These are phyloP conservation scores for Miscanthus lutarioriparius DNA, from an alignment of 176 grass and related monocot genomes.

Conservation along the genomic window DNA sequence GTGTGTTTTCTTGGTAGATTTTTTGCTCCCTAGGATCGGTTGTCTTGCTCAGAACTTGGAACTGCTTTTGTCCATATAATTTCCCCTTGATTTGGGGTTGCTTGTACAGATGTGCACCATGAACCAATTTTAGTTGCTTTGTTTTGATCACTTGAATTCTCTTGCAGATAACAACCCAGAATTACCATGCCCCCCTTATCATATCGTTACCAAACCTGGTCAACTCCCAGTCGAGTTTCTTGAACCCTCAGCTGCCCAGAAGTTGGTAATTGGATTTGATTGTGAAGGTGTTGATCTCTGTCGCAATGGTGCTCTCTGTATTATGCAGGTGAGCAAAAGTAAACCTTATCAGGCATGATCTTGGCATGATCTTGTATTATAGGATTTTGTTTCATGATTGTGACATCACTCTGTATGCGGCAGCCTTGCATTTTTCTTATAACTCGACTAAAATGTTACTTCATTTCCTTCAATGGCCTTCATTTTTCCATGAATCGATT, in stretches of 20 bases:
- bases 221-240: slow-evolving; percentile 89
- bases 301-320: slow-evolving; percentile 79
- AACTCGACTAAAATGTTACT: not conserved
- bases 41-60: not conserved
- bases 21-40: not conserved
- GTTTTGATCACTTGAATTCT: slow-evolving; percentile 22
- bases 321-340: slow-evolving; percentile 87
- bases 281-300: slow-evolving; percentile 98
- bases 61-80: not conserved
- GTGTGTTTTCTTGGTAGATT: not conserved
- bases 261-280: slow-evolving; percentile 79
- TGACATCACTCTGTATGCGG: not conserved
- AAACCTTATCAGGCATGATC: not conserved
- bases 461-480: not conserved
- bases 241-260: slow-evolving; percentile 61
- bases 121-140: not conserved
- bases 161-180: slow-evolving; percentile 48
- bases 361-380: not conserved
- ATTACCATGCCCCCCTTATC: slow-evolving; percentile 47
- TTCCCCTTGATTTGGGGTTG: not conserved
- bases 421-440: not conserved
- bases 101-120: not conserved
- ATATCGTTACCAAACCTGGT: slow-evolving; percentile 65
- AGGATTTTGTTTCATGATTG: not conserved
- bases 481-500: not conserved